phyloP scores from a whole-genome alignment of 1,139 yeast species.

The Protomyces lactucae-debilis region DNA sequence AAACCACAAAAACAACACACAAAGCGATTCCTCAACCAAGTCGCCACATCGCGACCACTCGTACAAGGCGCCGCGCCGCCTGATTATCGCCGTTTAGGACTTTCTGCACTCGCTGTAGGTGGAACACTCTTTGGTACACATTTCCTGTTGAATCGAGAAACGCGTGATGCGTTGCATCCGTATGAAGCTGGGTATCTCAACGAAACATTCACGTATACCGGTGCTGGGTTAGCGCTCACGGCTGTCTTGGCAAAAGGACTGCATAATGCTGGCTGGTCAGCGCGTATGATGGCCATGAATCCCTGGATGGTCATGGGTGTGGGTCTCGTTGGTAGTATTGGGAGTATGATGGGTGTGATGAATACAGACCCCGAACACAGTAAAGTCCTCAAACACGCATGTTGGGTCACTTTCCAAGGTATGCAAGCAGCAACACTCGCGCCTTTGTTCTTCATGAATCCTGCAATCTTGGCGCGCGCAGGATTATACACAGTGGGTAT shows the following conservation, averaged over 20 bases:
- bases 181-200: constrained; percentile 20
- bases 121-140: constrained; percentile 25
- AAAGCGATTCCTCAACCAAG: not conserved
- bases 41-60: not conserved
- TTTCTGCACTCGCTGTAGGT: constrained; percentile 21
- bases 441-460: constrained; percentile 24
- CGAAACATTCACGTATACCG: constrained; percentile 23
- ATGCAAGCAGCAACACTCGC: constrained; percentile 26
- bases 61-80: constrained; percentile 19
- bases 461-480: constrained; percentile 25
- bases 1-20: not conserved
- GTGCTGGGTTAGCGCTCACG: constrained; percentile 27
- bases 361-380: constrained; percentile 14
- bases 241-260: constrained; percentile 23
- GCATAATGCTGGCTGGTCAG: constrained; percentile 26
- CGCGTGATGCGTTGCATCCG: constrained; percentile 18
- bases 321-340: constrained; percentile 21
- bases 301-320: constrained; percentile 26
- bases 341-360: constrained; percentile 25
- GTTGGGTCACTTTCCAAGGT: constrained; percentile 25
- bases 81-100: constrained; percentile 16
- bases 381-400: constrained; percentile 13
- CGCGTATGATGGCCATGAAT: constrained; percentile 24
- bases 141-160: constrained; percentile 20
- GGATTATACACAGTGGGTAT: constrained; percentile 26